Evolutionary conservation across 2,329 filamentous ascomycete species (phyloP).

Genomic region (Diaporthe citriasiana): DNA sequence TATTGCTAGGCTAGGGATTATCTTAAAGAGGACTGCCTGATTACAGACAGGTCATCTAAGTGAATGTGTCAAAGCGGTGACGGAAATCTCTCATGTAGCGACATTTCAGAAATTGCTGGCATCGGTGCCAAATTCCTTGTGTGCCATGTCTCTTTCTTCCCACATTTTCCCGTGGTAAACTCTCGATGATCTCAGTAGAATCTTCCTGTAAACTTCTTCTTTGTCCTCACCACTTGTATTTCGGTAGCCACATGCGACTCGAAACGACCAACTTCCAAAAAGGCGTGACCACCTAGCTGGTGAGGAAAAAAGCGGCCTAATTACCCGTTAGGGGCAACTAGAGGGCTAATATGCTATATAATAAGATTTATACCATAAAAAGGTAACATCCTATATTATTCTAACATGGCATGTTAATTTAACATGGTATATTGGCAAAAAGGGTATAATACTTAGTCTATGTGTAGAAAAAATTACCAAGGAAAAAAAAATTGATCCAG

Average conservation of each 20-base stretch:
- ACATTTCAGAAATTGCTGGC: background rate
- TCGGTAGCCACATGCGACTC: background rate
- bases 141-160: background rate
- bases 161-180: background rate
- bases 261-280: background rate
- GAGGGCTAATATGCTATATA: too few species aligned
- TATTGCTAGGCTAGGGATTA: background rate
- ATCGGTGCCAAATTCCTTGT: background rate
- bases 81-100: background rate
- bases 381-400: too few species aligned
- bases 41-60: background rate
- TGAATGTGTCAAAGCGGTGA: background rate
- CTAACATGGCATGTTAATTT: too few species aligned
- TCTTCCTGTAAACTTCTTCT: background rate
- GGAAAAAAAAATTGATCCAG: too few species aligned
- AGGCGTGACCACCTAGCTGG: background rate
- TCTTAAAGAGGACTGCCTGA: background rate
- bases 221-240: background rate
- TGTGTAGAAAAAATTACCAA: too few species aligned
- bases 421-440: too few species aligned
- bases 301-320: background rate
- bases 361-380: too few species aligned
- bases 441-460: too few species aligned
- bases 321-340: too few species aligned
- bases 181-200: background rate